Base-by-base conservation (phyloP, 1,284 basidiomycete genomes). In the Cryptococcus sp. region DNA sequence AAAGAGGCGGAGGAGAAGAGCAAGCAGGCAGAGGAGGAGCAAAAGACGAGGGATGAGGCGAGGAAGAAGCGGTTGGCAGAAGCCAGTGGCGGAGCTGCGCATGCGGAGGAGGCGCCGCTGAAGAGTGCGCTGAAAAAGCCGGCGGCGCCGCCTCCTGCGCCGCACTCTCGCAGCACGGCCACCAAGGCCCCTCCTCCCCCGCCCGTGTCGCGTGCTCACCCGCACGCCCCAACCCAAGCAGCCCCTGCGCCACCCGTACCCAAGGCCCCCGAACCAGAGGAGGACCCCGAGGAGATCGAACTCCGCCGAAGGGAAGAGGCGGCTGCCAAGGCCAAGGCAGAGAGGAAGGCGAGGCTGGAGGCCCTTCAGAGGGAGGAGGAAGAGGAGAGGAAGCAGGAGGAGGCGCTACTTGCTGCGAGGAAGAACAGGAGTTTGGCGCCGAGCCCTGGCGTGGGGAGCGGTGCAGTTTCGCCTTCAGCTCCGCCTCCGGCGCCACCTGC, bases 1-100 rank as follows among this genome's bases (percentile, higher is more conserved):
- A 84, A 84, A 71, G 89, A 92, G 72, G 90, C 88, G 0, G 90
- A 91, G 68, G 89, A 90, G 72, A 88, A 87, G 71, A 84, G 83
- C 0, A 81, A 81, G 49, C 78, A 81, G 42, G 88, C 88, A 0
- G 89, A 93, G 71, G 83, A 82, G 66, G 87, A 88, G 66, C 87
- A 87, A 2, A 85, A 87, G 59, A 86, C 88, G 59, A 80, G 88
- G 55, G 88, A 90, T 66, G 82, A 82, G 48, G 73, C 83, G 46
- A 82, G 90, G 50, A 81, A 78, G 60, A 86, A 87, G 70, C 82
- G 87, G 56, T 71, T 94, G 28, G 63, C 73, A 46, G 74, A 65
- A 21, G 62, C 56, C 18, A 62, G 60, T 7, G 60, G 42, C 12
- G 53, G 82, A 0, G 55, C 82, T 55, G 83, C 82, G 43, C 80